Evolutionary conservation across 331 rosid genomes (phyloP), one percentile per base, ranked within the genome.

Genomic region (Malus hybrid): DNA sequence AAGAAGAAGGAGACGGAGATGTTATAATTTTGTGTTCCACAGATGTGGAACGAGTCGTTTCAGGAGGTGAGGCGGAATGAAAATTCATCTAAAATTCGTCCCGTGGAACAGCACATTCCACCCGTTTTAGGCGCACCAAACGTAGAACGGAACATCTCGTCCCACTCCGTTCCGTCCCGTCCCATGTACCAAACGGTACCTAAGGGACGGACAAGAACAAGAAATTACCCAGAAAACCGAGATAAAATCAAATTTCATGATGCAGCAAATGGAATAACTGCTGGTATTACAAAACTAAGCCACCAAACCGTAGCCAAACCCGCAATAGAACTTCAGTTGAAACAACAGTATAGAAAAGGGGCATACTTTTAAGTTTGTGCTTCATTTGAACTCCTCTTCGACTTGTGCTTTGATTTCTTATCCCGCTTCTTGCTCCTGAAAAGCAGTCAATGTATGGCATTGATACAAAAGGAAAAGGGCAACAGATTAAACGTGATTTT

Each of bases 371-470:
- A 33, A 70, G 71, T 66, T 36, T 76, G 87, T 24, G 85, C 81
- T 78, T 86, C 96, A 62, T 70, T 81, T 63, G 90, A 86, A 78
- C 87, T 87, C 88, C 79, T 90, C 81, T 80, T 95, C 52, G 90
- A 87, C 83, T 92, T 94, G 92, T 94, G 96, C 88, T 92, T 94
- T 31, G 97, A 92, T 82, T 90, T 94, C 91, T 89, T 94, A 86
- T 94, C 99, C 79, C 91, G 90, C 82, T 90, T 94, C 85, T 92
- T 90, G 74, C 89, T 80, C 85, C 93, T 89, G 86, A 69, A 72
- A 88, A 78, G 29, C 42, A 75, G 78, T 56, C 59, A 69, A 61
- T 63, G 59, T 42, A 54, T 29, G 60, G 68, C 57, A 79, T 42
- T 24, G 61, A 62, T 27, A 55, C 63, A 32, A n/a, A 77, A 28